Evolutionary conservation across 345 rosid species (phyloP), one percentile per base, ranked within the genome.

Genomic region (Brassica rapa): DNA sequence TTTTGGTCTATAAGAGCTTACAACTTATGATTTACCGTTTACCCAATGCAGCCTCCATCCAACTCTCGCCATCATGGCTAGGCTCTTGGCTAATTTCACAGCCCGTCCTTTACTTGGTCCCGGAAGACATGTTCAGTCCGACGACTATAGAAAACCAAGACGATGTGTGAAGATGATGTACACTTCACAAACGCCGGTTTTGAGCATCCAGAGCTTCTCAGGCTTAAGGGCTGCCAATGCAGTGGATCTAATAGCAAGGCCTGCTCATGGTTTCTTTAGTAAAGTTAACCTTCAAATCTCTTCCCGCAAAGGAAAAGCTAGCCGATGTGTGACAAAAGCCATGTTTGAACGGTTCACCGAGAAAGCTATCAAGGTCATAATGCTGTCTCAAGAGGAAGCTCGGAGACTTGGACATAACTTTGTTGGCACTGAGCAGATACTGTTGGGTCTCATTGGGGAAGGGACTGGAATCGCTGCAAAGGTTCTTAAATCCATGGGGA

Each of bases 361-460:
- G 78, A 91, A 91, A 75, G 95, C 98, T 37, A 89, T 94, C 66
- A 91, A 92, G 85, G 98, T 92, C 19, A 91, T 94, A 49, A 88
- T 88, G 95, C 93, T 89, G 83, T 86, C 98, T 30, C 98, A 94
- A 81, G 98, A 91, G 86, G 98, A 94, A 86, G 97, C 98, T 33
- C 81, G 91, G 72, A 85, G 93, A 68, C 94, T 91, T 73, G 98
- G 98, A 46, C 98, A 92, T 76, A 91, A 92, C 83, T 86, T 89
- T 85, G 98, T 92, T 59, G 98, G 98, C 56, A 94, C 98, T 0
- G 97, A 92, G 72, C 98, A 92, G 68, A 91, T 94, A 62, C 81
- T 94, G 4, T 78, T 94, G 73, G 98, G 98, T 74, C 93, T 94
- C 37, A 91, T 93, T 27, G 91, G 94, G 23, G 97, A 93, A 85